Conservation (phyloP, 2,329 filamentous ascomycete genomes). For the Ophiobolus disseminans region DNA sequence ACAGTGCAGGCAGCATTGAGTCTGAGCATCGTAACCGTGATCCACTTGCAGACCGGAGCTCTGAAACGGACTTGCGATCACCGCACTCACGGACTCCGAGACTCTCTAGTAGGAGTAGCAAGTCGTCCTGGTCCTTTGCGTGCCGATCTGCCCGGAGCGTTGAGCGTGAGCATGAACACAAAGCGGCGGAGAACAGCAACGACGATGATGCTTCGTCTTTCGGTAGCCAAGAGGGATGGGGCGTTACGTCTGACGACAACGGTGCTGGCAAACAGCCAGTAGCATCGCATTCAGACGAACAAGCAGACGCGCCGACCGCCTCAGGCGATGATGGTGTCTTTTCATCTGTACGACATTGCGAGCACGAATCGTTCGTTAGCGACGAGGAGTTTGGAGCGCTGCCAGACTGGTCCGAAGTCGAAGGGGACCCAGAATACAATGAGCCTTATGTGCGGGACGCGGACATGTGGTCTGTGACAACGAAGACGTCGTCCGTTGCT, state of each 20-base stretch:
- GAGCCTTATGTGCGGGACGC: neutral
- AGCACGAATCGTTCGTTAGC: neutral
- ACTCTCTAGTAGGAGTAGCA: neutral
- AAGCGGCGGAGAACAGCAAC: neutral
- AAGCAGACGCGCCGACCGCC: neutral
- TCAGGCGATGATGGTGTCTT: neutral
- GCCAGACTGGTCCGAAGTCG: constrained; percentile 5
- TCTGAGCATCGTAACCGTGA: neutral
- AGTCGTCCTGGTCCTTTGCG: constrained; percentile 2
- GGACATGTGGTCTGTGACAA: neutral
- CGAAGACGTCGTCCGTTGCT: neutral
- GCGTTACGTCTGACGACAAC: too few species aligned
- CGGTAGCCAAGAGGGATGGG: neutral
- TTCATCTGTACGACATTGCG: too few species aligned
- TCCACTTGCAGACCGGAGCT: neutral
- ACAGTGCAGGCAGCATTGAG: neutral
- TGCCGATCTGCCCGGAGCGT: neutral
- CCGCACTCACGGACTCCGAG: neutral
- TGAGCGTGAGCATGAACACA: neutral
- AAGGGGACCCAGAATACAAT: constrained; percentile 8
- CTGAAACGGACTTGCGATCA: neutral
- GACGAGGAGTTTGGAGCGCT: neutral
- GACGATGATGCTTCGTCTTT: neutral
- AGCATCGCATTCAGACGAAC: neutral
- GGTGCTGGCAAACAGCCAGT: too few species aligned